A percentile compares a stretch with the other conserved stretches of the same genome.
Evolutionary conservation across 495 filamentous ascomycete species (phyloP).

Genomic region (Penicillium dipodomyicola): DNA sequence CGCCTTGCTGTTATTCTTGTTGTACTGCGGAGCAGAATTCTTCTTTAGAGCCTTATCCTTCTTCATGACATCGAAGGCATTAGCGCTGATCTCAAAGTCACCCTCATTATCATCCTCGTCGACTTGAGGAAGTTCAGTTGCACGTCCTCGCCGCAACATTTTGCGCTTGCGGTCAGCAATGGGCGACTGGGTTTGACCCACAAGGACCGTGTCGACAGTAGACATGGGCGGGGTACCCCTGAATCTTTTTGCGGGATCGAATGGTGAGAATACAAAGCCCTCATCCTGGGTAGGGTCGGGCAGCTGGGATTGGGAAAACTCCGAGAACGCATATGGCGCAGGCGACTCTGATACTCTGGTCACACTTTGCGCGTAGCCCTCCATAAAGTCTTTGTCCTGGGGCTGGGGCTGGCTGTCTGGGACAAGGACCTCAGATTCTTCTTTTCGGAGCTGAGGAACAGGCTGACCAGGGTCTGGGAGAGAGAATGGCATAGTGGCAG

Average conservation of each 20-base stretch:
- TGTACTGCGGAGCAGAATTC: conserved; percentile 56
- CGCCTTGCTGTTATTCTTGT: conserved; percentile 86
- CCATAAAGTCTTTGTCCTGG: conserved; percentile 33
- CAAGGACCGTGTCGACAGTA: conserved; percentile 66
- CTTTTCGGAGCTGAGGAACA: conserved; percentile 38
- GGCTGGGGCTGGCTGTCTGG: conserved; percentile 67
- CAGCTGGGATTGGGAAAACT: conserved; percentile 58
- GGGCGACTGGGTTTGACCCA: conserved; percentile 59
- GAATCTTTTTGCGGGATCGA: conserved; percentile 58
- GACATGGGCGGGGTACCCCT: conserved; percentile 57
- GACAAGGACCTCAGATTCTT: conserved; percentile 57
- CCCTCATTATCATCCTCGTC: conserved; percentile 39
- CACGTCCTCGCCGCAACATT: conserved; percentile 52
- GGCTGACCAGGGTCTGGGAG: conserved; percentile 55
- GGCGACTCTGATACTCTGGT: conserved; percentile 44
- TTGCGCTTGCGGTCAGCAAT: conserved; percentile 57
- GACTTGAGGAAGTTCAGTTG: conserved; percentile 34
- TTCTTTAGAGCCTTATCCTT: conserved; percentile 52
- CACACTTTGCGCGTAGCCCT: conserved; percentile 32
- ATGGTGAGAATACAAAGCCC: conserved; percentile 66
- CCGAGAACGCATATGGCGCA: conserved; percentile 47
- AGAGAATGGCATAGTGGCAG: conserved; percentile 45
- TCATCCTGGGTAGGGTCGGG: conserved; percentile 84
- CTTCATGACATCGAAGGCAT: conserved; percentile 75
- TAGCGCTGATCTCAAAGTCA: conserved; percentile 45